Evolutionary conservation across 2,329 filamentous ascomycete species (phyloP).

Genomic region (Paecilomyces formosus): DNA sequence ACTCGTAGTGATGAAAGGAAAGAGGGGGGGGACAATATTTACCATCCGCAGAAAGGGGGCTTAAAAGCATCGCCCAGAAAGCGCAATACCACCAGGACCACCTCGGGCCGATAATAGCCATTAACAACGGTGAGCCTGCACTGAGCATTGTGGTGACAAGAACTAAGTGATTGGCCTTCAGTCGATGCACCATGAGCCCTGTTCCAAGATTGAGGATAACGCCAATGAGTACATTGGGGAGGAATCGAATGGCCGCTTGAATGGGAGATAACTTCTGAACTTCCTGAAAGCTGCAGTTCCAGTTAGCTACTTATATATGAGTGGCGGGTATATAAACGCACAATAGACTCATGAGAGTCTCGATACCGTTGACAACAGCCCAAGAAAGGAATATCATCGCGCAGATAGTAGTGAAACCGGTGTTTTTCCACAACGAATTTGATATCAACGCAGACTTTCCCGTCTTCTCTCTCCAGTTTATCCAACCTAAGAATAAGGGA

Average conservation of each 20-base stretch:
- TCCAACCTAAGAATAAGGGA: constrained; percentile 17
- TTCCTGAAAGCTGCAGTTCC: constrained; percentile 33
- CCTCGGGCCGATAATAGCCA: constrained; percentile 38
- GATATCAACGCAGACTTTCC: constrained; percentile 24
- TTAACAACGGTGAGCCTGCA: constrained; percentile 34
- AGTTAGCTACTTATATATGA: too few species aligned
- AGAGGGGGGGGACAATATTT: neutral
- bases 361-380: constrained; percentile 20
- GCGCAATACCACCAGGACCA: constrained; percentile 43
- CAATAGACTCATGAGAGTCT: constrained; percentile 18
- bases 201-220: constrained; percentile 37
- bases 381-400: constrained; percentile 24
- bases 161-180: constrained; percentile 38
- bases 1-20: neutral
- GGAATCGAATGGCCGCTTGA: constrained; percentile 37
- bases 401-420: constrained; percentile 23
- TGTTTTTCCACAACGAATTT: constrained; percentile 25
- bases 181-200: constrained; percentile 39
- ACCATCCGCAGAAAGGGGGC: constrained; percentile 37
- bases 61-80: constrained; percentile 38
- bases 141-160: constrained; percentile 28
- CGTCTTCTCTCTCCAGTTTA: constrained; percentile 15
- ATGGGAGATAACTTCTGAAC: constrained; percentile 40
- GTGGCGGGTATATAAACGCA: too few species aligned
- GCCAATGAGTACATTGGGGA: constrained; percentile 34